Base-by-base conservation (phyloP, 345 rosid species). In the Hibiscus tridactylites region DNA sequence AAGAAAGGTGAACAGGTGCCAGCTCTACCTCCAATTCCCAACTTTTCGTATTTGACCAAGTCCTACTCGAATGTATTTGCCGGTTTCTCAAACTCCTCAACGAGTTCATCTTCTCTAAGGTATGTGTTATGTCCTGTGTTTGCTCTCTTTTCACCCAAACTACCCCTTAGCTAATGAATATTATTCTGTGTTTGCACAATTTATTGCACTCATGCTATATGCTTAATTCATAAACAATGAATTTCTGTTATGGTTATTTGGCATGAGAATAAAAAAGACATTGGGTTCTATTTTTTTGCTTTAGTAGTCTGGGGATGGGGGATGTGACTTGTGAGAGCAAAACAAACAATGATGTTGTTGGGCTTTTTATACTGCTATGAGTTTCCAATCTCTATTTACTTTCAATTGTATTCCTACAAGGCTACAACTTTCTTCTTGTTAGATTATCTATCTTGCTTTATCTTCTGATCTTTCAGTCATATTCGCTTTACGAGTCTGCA, bases 41-140 rank as follows among this genome's bases (percentile, higher is more conserved):
- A 91, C 83, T 91, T 91, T 82, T 81, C 91, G 26, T 89, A 87
- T 79, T 79, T 89, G 78, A 91, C 92, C 64, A 91, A 89, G 81
- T 87, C 91, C 16, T 89, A 91, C 77, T 85, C 97, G 12, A 91
- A 91, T 79, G 91, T 89, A 71, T 91, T 86, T 80, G 75, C 83
- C 39, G 89, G 89, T 37, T 86, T 87, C 79, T 73, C 90, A 31
- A 81, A 79, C 72, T n/a, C 71, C 28, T 75, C 87, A 3, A 74
- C 81, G 13, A 65, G 66, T 71, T 73, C 73, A 73, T 65, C 80
- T 79, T 87, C 89, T 16, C 81, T 83, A 19, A 88, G 94, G 89
- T 88, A 72, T 26, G 78, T 50, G 54, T 68, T 54, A 42, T 72
- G 70, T 28, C 54, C n/a, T 58, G 13, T 6, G 17, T 24, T 53